A percentile compares a stretch with the other conserved stretches of the same genome.
phyloP scores from a whole-genome alignment of 371 early-diverging fungal species.

The Mucor piriformis region DNA sequence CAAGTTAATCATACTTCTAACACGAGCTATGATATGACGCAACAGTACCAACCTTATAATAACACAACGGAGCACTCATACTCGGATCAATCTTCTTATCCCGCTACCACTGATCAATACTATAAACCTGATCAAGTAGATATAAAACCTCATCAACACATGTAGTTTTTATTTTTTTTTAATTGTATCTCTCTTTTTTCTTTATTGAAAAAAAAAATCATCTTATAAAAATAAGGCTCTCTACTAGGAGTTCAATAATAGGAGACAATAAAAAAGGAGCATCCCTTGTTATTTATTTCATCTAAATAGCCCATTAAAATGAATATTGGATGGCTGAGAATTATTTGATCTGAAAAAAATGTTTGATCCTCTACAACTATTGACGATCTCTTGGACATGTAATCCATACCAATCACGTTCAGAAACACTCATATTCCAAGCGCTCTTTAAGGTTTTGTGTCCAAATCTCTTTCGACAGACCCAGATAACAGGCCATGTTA shows the following conservation, averaged over 20 bases:
- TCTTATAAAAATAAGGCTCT: neutral
- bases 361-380: slow-evolving; percentile 11
- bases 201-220: neutral
- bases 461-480: slow-evolving; percentile 37
- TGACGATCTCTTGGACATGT: slow-evolving; percentile 33
- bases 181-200: neutral
- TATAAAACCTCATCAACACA: slow-evolving; percentile 13
- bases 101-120: slow-evolving; percentile 6
- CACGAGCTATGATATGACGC: slow-evolving; percentile 4
- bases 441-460: slow-evolving; percentile 37
- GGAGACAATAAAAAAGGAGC: neutral
- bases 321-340: neutral
- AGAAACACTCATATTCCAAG: slow-evolving; percentile 42
- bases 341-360: neutral
- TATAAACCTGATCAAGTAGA: slow-evolving; percentile 30
- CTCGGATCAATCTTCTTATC: slow-evolving; percentile 8
- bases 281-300: neutral
- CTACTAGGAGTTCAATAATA: neutral
- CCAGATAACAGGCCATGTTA: slow-evolving; percentile 37
- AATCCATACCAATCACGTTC: slow-evolving; percentile 42
- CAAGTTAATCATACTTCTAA: neutral
- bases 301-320: neutral
- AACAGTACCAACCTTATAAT: slow-evolving; percentile 10
- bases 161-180: no score
- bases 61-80: neutral